Conservation (phyloP, 352 stramenopile species). For the Aphanomyces euteiches region DNA sequence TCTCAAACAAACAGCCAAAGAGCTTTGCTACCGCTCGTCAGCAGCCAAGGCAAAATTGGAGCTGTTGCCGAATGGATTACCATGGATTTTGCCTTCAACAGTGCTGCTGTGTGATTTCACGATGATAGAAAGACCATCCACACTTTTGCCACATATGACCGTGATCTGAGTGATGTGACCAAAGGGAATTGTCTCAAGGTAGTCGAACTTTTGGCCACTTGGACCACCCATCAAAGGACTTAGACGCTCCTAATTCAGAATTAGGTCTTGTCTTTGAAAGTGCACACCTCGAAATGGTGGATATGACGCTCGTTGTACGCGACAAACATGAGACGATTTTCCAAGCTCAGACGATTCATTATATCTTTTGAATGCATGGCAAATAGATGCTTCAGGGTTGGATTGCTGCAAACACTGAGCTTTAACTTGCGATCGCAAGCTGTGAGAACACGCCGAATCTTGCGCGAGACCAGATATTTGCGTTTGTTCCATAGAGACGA, state of each 20-base stretch:
- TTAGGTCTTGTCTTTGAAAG: background rate
- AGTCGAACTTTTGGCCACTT: slow-evolving; percentile 47
- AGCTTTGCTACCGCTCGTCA: slow-evolving; percentile 36
- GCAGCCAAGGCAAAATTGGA: slow-evolving; percentile 54
- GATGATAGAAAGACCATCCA: slow-evolving; percentile 59
- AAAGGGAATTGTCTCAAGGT: slow-evolving; percentile 62
- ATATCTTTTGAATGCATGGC: slow-evolving; percentile 57
- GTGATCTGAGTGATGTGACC: slow-evolving; percentile 61
- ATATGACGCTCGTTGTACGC: slow-evolving; percentile 63
- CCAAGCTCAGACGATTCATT: slow-evolving; percentile 49
- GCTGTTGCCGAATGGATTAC: slow-evolving; percentile 65
- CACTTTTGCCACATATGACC: slow-evolving; percentile 65
- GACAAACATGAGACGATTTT: slow-evolving; percentile 70
- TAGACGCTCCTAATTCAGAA: slow-evolving; percentile 37
- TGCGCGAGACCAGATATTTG: slow-evolving; percentile 22
- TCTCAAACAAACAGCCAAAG: too few relatives aligned
- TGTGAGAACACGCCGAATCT: slow-evolving; percentile 14
- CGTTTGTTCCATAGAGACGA: slow-evolving; percentile 22
- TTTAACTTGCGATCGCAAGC: slow-evolving; percentile 28
- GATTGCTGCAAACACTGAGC: slow-evolving; percentile 32
- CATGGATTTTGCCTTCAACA: slow-evolving; percentile 50
- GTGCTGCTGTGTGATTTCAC: slow-evolving; percentile 53
- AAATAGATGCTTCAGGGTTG: slow-evolving; percentile 74
- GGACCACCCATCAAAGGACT: slow-evolving; percentile 46
- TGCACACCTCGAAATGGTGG: slow-evolving; percentile 48